Base-by-base conservation (phyloP, 345 rosid species). In the Draba incana region DNA sequence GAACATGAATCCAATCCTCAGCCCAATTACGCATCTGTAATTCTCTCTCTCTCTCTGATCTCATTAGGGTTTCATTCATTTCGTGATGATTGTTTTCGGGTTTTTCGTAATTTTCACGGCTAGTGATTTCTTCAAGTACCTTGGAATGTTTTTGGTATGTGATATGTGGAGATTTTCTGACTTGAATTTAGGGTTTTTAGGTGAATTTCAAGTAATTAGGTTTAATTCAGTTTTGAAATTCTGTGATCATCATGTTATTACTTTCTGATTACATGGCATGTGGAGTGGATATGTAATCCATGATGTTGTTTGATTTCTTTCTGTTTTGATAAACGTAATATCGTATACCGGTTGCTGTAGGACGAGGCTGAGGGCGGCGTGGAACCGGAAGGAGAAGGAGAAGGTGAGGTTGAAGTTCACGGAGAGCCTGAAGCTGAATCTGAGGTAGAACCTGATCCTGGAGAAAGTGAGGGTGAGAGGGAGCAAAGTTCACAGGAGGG, bases 1-100 rank as follows among this genome's bases (percentile, higher is more conserved):
- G 98, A 91, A 68, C 99, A 91, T 57, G 99, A 94, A 65, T 94
- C 98, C 53, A 94, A 87, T 56, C 97, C 92, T 64, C 97, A 89
- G 47, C 96, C 99, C 3, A 77, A 77, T 46, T 89, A 86, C 71
- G 88, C 82, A 37, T 91, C 96, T 10, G 99, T 94, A 86, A 66
- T 13, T 11, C 51, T 53, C 53, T 44, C 56, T 41, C 49, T 41
- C 59, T 44, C 49, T 30, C 16, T 13, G 2, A 25, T 28, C 49
- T 48, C 60, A 46, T 24, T 42, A 43, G 43, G 42, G 43, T 14
- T 49, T 68, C 13, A 6, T 11, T 64, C 37, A 8, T 45, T 5
- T 8, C 43, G 0, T 38, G 12, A 24, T n/a, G 54, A 11, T 58
- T 54, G 2, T 30, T 39, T 65, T 4, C 10, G 12, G 24, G 4